A percentile compares a stretch with the other conserved stretches of the same genome.
Conservation (phyloP, 805 yeast genomes). For the Yamadazyma nakazawae region DNA sequence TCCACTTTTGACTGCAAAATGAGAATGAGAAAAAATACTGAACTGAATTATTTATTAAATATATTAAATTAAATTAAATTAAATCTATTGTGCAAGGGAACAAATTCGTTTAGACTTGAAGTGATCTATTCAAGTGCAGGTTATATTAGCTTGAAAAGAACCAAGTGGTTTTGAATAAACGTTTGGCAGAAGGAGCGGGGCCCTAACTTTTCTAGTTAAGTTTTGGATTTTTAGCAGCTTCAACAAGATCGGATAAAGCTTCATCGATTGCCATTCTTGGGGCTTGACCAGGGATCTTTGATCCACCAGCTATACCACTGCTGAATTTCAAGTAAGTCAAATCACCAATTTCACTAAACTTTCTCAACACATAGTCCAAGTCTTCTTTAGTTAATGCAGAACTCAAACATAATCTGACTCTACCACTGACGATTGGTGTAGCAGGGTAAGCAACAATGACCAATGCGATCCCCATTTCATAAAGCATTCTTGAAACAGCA, state of each 20-base stretch:
- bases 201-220: neutral
- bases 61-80: neutral
- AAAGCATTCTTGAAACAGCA: slow-evolving; percentile 78
- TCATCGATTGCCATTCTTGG: slow-evolving; percentile 82
- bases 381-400: slow-evolving; percentile 92
- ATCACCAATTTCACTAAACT: slow-evolving; percentile 77
- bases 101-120: neutral
- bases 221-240: slow-evolving; percentile 47
- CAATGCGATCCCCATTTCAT: slow-evolving; percentile 79
- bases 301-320: slow-evolving; percentile 76
- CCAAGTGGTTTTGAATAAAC: neutral
- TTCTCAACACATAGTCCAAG: slow-evolving; percentile 72
- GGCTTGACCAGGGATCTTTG: slow-evolving; percentile 46
- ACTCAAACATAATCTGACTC: slow-evolving; percentile 91
- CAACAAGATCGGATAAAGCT: slow-evolving; percentile 67
- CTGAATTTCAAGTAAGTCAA: slow-evolving; percentile 68
- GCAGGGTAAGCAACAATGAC: slow-evolving; percentile 99
- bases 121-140: too few relatives aligned
- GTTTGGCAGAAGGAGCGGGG: neutral
- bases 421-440: slow-evolving; percentile 82
- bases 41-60: neutral
- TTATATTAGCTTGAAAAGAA: too few relatives aligned
- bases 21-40: neutral
- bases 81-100: neutral
- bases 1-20: neutral